Conservation (phyloP, 2,329 filamentous ascomycete species). For the Alternaria alternata region DNA sequence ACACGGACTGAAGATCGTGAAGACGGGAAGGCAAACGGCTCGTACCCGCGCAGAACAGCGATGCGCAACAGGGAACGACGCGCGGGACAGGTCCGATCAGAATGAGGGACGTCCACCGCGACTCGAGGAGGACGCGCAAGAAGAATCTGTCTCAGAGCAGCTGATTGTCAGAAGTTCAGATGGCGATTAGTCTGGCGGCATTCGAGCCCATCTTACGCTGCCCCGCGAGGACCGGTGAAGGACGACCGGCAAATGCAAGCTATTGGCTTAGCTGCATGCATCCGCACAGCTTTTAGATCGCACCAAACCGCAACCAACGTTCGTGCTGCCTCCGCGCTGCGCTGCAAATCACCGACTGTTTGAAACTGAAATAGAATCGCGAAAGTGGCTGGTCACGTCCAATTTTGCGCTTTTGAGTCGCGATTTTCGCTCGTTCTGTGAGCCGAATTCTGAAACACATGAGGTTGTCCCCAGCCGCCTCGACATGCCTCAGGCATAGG, state of each 20-base stretch:
- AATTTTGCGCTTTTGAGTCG: background rate
- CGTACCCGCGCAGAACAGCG: constrained; percentile 27
- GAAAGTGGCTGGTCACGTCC: constrained; percentile 18
- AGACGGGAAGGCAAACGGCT: constrained; percentile 28
- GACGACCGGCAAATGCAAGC: constrained; percentile 36
- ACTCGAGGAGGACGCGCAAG: constrained; percentile 43
- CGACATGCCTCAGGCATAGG: constrained; percentile 37
- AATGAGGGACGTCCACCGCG: constrained; percentile 33
- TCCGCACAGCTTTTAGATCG: constrained; percentile 40
- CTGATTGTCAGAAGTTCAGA: constrained; percentile 39
- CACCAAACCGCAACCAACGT: constrained; percentile 40
- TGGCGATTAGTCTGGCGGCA: constrained; percentile 31
- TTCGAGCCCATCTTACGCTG: constrained; percentile 39
- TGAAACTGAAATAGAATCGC: constrained; percentile 19
- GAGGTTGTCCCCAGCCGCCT: constrained; percentile 10
- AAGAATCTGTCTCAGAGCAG: constrained; percentile 40
- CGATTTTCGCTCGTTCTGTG: constrained; percentile 3
- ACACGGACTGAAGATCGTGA: constrained; percentile 34
- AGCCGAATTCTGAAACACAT: constrained; percentile 5
- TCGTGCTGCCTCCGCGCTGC: constrained; percentile 19
- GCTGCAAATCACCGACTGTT: constrained; percentile 32
- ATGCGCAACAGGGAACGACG: constrained; percentile 33
- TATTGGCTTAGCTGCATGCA: constrained; percentile 46
- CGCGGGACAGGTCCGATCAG: constrained; percentile 31
- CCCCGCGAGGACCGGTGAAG: constrained; percentile 50